Conservation (phyloP, 345 rosid genomes). For the Eucalyptus curtisii region DNA sequence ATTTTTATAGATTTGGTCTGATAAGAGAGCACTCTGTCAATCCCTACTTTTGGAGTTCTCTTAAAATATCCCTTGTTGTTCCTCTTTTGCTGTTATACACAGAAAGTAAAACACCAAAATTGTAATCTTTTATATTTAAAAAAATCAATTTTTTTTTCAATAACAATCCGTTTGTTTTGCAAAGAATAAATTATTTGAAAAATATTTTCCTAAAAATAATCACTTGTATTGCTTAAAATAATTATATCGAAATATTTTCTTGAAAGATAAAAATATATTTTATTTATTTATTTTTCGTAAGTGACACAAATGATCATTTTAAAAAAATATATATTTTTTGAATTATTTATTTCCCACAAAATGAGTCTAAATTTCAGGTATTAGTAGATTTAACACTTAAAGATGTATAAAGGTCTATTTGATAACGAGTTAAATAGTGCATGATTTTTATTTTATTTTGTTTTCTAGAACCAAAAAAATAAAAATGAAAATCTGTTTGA, state of each 20-base stretch:
- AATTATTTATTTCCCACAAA: neutral
- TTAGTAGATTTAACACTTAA: neutral
- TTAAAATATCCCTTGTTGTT: neutral
- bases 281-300: neutral
- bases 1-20: too few species aligned
- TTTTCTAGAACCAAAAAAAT: too few species aligned
- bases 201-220: neutral
- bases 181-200: neutral
- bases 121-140: neutral
- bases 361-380: neutral
- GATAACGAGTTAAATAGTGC: too few species aligned
- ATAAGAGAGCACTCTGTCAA: neutral
- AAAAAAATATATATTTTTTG: too few species aligned
- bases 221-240: neutral
- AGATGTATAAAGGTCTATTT: neutral
- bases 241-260: neutral
- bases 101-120: neutral
- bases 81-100: neutral
- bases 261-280: neutral
- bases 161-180: fast-evolving
- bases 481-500: fast-evolving
- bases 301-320: neutral
- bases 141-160: neutral
- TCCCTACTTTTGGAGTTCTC: neutral
- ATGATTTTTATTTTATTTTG: too few species aligned